Conservation (phyloP, 345 rosid genomes). For the Gossypium longicalyx region DNA sequence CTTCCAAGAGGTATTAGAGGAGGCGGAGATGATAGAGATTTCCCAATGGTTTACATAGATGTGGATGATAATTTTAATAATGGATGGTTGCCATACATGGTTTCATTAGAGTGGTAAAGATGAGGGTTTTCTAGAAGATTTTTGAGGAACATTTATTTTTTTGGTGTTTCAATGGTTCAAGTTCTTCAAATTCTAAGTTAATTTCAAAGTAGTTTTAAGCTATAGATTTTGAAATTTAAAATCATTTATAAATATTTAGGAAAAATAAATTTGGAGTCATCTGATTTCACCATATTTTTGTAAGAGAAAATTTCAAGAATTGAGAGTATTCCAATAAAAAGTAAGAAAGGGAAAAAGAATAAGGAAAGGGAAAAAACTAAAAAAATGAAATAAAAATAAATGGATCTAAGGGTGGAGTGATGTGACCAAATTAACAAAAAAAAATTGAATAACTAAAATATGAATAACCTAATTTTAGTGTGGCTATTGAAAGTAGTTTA, state of each 20-base stretch:
- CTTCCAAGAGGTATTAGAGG: conserved; percentile 62
- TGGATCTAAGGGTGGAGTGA: too few species aligned
- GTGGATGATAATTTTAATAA: conserved; percentile 76
- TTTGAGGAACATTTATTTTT: conserved; percentile 27
- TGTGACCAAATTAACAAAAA: too few species aligned
- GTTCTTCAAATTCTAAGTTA: conserved; percentile 20
- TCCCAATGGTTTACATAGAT: conserved; percentile 83
- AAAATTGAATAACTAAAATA: too few species aligned
- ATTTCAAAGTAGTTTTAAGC: neutral
- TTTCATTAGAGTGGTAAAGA: conserved; percentile 49
- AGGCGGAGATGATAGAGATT: conserved; percentile 56
- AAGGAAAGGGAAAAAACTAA: too few species aligned
- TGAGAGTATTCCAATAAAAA: too few species aligned
- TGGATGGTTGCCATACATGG: conserved; percentile 61
- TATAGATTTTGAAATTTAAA: neutral
- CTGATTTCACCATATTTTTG: neutral
- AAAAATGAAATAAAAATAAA: too few species aligned
- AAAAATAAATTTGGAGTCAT: neutral
- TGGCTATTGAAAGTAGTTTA: too few species aligned
- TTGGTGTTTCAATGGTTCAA: conserved; percentile 48
- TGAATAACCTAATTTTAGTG: too few species aligned
- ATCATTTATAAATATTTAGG: conserved; percentile 18
- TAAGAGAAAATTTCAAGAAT: neutral
- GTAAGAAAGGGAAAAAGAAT: too few species aligned
- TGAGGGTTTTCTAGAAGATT: conserved; percentile 25